Evolutionary conservation across 2,329 filamentous ascomycete genomes (phyloP).

Genomic region (Chaetomium globosum): DNA sequence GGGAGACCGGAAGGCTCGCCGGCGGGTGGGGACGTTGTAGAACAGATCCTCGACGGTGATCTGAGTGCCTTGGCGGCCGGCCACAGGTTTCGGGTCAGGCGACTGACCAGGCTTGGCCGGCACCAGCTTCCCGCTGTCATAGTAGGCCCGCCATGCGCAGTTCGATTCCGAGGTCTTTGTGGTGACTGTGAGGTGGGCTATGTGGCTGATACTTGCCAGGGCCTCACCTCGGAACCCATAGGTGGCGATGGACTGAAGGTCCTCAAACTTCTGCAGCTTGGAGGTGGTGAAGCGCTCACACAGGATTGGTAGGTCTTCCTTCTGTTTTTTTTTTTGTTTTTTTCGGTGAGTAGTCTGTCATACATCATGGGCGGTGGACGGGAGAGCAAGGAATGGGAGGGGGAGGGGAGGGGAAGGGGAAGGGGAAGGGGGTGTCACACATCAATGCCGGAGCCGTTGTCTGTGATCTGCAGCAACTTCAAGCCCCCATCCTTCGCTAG

Average conservation of each 20-base stretch:
- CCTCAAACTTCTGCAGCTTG: slow-evolving; percentile 91
- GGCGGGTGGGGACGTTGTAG: slow-evolving; percentile 89
- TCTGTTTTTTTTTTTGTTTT: no score
- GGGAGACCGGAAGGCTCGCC: slow-evolving; percentile 84
- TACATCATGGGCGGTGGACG: background rate
- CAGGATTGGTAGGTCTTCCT: slow-evolving; percentile 86
- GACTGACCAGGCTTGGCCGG: slow-evolving; percentile 86
- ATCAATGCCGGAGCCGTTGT: slow-evolving; percentile 95
- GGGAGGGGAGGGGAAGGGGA: no score
- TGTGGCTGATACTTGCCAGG: slow-evolving; percentile 95
- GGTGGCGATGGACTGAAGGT: slow-evolving; percentile 83
- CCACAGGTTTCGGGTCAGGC: slow-evolving; percentile 81
- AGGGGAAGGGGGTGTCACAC: slow-evolving; percentile 51
- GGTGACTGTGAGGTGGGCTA: slow-evolving; percentile 91
- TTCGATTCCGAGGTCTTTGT: slow-evolving; percentile 88
- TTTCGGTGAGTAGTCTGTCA: slow-evolving; percentile 34
- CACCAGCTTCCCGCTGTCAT: slow-evolving; percentile 77
- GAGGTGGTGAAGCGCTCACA: slow-evolving; percentile 97
- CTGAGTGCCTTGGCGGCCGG: slow-evolving; percentile 86
- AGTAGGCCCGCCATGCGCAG: slow-evolving; percentile 88
- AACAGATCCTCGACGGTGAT: slow-evolving; percentile 97
- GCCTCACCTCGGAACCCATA: slow-evolving; percentile 99
- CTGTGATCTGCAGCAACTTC: slow-evolving; percentile 93
- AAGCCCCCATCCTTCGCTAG: slow-evolving; percentile 92
- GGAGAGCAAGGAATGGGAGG: background rate